Base-by-base conservation (phyloP, 2,329 filamentous ascomycete genomes). In the Leptosphaerulina australis region DNA sequence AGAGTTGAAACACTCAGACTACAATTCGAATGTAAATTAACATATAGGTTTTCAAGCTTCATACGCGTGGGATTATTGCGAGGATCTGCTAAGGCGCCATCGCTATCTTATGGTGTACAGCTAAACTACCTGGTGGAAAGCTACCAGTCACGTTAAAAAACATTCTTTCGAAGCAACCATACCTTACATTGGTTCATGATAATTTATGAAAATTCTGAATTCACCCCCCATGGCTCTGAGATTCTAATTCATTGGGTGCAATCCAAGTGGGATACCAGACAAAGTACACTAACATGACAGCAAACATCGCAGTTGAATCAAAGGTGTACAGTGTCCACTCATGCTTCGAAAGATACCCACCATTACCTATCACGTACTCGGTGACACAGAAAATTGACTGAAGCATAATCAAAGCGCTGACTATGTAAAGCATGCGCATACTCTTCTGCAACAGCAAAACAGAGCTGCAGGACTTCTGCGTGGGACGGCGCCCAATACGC, bases 311-410 rank as follows among this genome's bases (percentile, higher is more conserved):
- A 1, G 60, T 34, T 20, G 74, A 73, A 67, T 79, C 77, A 41
- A 79, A 75, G 24, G 76, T 59, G 54, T 79, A 78, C 5, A 77
- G 35, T 30, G 64, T 77, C n/a, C 66, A 61, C 66, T 81, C 78
- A 21, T 72, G 66, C 11, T 50, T 53, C 30, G 79, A 59, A 14
- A 81, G 56, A 28, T 68, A 73, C 2, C 79, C 78, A 18, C 69
- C 57, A 15, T 72, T 66, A 3, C 78, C 78, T 55, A 73, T 61
- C 0, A 68, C 57, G 46, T 78, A 83, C 63, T 82, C 79, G 8
- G 74, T 58, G 15, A 81, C 67, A 28, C 80, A 73, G 39, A 80
- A 79, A 2, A 81, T 53, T 8, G 67, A 76, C 35, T 80, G 71
- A 9, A 80, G 38, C 56, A 82, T 66, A 60, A 82, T 81, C 15